Percentiles rank a stretch among this genome's conserved stretches.
Evolutionary conservation across 192 early-diverging fungal genomes (phyloP).

Genomic region (Coemansia sp.): DNA sequence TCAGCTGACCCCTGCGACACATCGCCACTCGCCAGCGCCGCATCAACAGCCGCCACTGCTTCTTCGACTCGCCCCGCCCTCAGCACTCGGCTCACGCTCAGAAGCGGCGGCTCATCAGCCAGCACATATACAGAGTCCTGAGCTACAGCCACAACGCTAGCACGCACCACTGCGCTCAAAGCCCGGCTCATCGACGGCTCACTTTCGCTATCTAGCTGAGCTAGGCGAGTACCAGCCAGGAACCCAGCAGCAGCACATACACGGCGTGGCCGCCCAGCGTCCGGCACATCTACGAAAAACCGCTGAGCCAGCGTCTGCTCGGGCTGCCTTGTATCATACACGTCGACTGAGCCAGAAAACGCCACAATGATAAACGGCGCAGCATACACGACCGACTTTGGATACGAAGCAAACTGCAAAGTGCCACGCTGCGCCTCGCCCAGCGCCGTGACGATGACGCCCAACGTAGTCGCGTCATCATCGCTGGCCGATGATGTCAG

Average conservation of each 20-base stretch:
- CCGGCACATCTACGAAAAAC: conserved; percentile 6
- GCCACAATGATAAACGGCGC: conserved; percentile 39
- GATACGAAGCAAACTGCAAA: conserved; percentile 51
- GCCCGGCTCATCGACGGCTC: conserved; percentile 16
- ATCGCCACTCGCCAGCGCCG: conserved; percentile 15
- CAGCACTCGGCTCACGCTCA: conserved; percentile 23
- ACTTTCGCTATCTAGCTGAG: conserved; percentile 19
- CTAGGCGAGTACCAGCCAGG: conserved; percentile 10
- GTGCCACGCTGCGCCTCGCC: conserved; percentile 55
- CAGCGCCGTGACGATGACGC: conserved; percentile 53
- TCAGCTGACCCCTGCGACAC: conserved; percentile 11
- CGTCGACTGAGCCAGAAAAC: conserved; percentile 38
- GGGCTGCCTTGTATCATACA: conserved; percentile 39
- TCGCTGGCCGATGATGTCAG: conserved; percentile 44
- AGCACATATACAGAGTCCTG: conserved; percentile 29
- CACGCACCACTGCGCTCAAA: background rate
- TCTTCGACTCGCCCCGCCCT: conserved; percentile 34
- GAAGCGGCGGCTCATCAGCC: conserved; percentile 28
- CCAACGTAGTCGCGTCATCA: conserved; percentile 33
- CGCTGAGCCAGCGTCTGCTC: conserved; percentile 40
- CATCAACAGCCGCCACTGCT: conserved; percentile 29
- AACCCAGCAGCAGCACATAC: conserved; percentile 19
- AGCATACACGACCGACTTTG: conserved; percentile 42
- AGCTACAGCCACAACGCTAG: conserved; percentile 10
- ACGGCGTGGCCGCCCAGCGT: conserved; percentile 12